Evolutionary conservation across 2,329 filamentous ascomycete genomes (phyloP).

Genomic region (Colletotrichum gloeosporioides): DNA sequence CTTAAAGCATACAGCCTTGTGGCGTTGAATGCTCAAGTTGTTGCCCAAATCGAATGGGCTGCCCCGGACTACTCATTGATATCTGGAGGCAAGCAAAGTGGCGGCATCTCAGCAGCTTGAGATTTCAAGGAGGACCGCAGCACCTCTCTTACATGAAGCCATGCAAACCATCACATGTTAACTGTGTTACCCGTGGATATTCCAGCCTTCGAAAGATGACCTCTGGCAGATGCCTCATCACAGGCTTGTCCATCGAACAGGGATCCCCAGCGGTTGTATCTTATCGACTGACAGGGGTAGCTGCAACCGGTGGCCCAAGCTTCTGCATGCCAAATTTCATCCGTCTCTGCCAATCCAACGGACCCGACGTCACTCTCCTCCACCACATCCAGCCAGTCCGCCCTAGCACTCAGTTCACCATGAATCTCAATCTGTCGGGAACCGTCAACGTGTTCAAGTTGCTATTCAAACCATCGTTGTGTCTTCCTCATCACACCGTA

Average conservation of each 20-base stretch:
- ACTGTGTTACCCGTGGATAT: not conserved
- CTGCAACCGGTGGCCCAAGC: slow-evolving; percentile 15
- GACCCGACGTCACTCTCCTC: not conserved
- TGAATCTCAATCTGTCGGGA: slow-evolving; percentile 75
- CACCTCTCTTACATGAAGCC: not conserved
- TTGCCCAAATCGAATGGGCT: not conserved
- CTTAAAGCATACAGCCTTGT: not conserved
- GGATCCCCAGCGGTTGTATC: not conserved
- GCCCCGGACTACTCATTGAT: not conserved
- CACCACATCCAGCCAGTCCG: not conserved
- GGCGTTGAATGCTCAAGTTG: not conserved
- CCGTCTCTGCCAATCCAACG: not conserved
- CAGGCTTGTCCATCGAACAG: not conserved
- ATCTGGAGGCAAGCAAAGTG: not conserved
- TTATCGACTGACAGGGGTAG: slow-evolving; percentile 11
- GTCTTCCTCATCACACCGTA: slow-evolving; percentile 74
- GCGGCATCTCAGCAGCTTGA: not conserved
- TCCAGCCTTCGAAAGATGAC: not conserved
- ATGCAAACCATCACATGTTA: not conserved
- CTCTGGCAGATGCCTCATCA: not conserved
- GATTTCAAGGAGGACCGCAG: not conserved
- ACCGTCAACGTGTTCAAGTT: slow-evolving; percentile 70
- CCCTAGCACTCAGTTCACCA: slow-evolving; percentile 22
- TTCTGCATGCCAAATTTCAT: slow-evolving; percentile 8
- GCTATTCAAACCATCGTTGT: slow-evolving; percentile 69